Percentiles rank a stretch among this genome's conserved stretches.
Conservation (phyloP, 1,139 yeast species). For the Hanseniaspora gamundiae region DNA sequence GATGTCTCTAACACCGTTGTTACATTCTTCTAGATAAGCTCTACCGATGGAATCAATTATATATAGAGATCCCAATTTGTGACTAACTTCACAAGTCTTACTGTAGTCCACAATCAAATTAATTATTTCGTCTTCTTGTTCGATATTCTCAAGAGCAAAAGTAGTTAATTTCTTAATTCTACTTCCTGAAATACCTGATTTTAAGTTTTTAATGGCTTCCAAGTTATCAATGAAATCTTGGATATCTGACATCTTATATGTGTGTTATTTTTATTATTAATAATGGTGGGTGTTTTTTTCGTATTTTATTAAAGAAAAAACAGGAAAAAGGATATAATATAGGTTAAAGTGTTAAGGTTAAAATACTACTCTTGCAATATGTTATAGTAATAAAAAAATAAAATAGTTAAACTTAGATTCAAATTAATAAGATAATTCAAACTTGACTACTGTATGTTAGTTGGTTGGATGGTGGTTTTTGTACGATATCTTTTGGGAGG, state of each 20-base stretch:
- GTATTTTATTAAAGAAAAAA: not conserved
- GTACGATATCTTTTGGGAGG: no score
- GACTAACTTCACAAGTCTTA: slow-evolving; percentile 63
- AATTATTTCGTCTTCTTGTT: slow-evolving; percentile 24
- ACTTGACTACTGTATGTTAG: no score
- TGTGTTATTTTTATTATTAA: not conserved
- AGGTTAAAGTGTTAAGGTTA: no score
- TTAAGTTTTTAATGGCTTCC: slow-evolving; percentile 61
- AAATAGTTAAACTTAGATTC: no score
- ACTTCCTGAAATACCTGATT: slow-evolving; percentile 92
- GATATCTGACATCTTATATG: slow-evolving; percentile 19
- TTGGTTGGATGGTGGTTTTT: no score
- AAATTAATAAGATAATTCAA: no score
- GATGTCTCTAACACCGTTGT: slow-evolving; percentile 12
- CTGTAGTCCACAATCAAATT: slow-evolving; percentile 37
- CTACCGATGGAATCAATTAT: slow-evolving; percentile 88
- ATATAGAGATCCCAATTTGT: slow-evolving; percentile 82
- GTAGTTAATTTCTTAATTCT: slow-evolving; percentile 81
- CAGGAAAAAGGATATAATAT: no score
- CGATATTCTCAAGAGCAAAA: slow-evolving; percentile 59
- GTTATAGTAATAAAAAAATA: no score
- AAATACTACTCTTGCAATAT: no score
- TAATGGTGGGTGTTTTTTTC: not conserved
- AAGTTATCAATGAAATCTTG: slow-evolving; percentile 61
- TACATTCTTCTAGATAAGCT: slow-evolving; percentile 69